Evolutionary conservation across 345 rosid species (phyloP).

Genomic region (Citrus cavaleriei): DNA sequence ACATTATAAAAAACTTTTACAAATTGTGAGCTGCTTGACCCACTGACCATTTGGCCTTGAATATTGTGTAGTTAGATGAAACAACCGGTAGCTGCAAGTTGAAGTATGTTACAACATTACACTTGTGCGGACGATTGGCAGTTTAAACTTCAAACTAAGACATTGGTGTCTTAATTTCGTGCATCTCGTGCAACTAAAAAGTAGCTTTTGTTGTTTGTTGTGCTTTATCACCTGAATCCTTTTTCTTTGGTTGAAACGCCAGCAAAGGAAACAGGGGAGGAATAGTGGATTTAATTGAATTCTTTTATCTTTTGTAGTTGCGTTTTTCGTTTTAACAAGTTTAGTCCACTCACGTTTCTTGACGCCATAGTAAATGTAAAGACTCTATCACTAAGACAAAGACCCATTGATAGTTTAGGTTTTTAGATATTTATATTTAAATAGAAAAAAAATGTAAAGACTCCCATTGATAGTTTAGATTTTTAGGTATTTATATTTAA

Average conservation of each 20-base stretch:
- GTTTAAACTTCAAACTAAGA: background rate
- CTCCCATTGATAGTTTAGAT: too few relatives aligned
- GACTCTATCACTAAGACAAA: too few relatives aligned
- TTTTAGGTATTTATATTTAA: too few relatives aligned
- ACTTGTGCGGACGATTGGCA: background rate
- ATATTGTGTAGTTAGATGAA: background rate
- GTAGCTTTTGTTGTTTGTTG: background rate
- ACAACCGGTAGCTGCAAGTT: background rate
- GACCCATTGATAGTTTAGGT: too few relatives aligned
- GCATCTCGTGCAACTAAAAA: background rate
- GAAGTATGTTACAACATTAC: background rate
- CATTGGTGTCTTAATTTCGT: background rate
- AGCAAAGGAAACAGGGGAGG: background rate
- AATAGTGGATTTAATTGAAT: background rate
- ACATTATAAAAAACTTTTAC: too few relatives aligned
- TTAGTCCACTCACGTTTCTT: too few relatives aligned
- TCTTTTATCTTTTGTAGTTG: background rate
- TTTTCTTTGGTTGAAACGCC: background rate
- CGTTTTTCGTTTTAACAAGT: background rate
- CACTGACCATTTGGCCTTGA: too few relatives aligned
- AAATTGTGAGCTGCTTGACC: too few relatives aligned
- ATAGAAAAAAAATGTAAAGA: too few relatives aligned
- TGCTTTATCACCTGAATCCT: background rate
- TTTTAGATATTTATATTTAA: too few relatives aligned
- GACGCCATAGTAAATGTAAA: too few relatives aligned